Conservation (phyloP, 2,329 filamentous ascomycete genomes). For the Grosmannia penicillata region DNA sequence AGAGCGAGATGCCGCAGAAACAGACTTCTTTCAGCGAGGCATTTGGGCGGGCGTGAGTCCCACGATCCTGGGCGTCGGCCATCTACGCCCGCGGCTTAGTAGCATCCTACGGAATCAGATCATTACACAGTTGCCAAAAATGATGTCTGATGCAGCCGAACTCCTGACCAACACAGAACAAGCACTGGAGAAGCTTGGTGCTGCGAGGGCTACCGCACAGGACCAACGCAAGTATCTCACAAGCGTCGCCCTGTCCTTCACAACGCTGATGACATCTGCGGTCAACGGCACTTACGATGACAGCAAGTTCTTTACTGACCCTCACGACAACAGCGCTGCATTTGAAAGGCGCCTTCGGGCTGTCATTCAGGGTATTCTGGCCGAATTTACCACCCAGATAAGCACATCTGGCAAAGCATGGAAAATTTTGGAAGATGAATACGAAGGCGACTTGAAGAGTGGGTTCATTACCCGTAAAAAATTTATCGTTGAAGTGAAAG, state of each 20-base stretch:
- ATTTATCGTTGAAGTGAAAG: conserved; percentile 13
- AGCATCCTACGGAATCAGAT: conserved; percentile 33
- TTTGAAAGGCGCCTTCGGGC: conserved; percentile 40
- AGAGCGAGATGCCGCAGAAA: conserved; percentile 25
- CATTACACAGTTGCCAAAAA: conserved; percentile 25
- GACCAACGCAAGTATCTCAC: conserved; percentile 17
- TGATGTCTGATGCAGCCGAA: too few species aligned
- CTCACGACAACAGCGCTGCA: conserved; percentile 17
- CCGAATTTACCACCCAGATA: conserved; percentile 22
- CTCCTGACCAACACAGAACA: not conserved
- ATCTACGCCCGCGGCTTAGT: conserved; percentile 33
- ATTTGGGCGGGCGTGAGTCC: conserved; percentile 21
- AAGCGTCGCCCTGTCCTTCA: conserved; percentile 14
- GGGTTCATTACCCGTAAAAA: conserved; percentile 7
- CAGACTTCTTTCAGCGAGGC: conserved; percentile 23
- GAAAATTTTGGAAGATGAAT: not conserved
- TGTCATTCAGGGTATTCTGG: conserved; percentile 33
- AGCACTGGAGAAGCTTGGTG: not conserved
- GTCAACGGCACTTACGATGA: conserved; percentile 16
- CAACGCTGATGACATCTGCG: conserved; percentile 12
- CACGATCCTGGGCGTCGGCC: conserved; percentile 28
- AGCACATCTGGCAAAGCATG: not conserved
- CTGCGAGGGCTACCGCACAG: not conserved
- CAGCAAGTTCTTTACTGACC: conserved; percentile 9
- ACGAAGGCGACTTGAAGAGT: too few species aligned